A percentile compares a stretch with the other conserved stretches of the same genome.
Evolutionary conservation across 208 protist genomes (phyloP).

Genomic region (Tritrichomonas foetus): DNA sequence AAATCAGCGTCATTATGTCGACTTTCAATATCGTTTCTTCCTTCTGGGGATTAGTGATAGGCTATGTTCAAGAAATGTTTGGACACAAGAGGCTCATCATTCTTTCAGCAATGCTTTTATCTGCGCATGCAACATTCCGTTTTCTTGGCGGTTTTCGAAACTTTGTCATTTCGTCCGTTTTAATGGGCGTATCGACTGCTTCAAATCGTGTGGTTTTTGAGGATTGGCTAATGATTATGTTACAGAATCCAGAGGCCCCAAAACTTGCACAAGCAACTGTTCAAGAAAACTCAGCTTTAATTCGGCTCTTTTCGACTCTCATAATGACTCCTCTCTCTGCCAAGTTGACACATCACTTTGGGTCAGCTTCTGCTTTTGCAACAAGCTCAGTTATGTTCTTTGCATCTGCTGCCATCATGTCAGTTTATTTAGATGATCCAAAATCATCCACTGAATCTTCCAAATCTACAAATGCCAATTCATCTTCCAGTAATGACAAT

Average conservation of each 20-base stretch:
- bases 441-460: neutral
- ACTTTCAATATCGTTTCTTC: conserved; percentile 22
- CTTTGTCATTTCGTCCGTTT: neutral
- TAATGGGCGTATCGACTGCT: conserved; percentile 8
- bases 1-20: conserved; percentile 12
- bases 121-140: neutral
- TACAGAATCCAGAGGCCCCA: neutral
- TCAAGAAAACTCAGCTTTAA: conserved; percentile 17
- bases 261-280: neutral
- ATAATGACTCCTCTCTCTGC: neutral
- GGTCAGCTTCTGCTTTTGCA: neutral
- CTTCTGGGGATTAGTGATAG: neutral
- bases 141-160: neutral
- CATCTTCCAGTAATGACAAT: too few species aligned
- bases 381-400: neutral
- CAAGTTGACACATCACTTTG: neutral
- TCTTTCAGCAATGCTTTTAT: neutral
- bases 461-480: too few species aligned
- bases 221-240: neutral
- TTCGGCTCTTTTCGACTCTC: neutral
- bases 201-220: conserved; percentile 29
- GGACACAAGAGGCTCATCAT: conserved; percentile 22
- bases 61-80: neutral
- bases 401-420: neutral
- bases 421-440: neutral